A percentile compares a stretch with the other conserved stretches of the same genome.
These are phyloP conservation scores for Rosa rugosa DNA, from an alignment of 306 rosid species.

Conservation along the genomic window DNA sequence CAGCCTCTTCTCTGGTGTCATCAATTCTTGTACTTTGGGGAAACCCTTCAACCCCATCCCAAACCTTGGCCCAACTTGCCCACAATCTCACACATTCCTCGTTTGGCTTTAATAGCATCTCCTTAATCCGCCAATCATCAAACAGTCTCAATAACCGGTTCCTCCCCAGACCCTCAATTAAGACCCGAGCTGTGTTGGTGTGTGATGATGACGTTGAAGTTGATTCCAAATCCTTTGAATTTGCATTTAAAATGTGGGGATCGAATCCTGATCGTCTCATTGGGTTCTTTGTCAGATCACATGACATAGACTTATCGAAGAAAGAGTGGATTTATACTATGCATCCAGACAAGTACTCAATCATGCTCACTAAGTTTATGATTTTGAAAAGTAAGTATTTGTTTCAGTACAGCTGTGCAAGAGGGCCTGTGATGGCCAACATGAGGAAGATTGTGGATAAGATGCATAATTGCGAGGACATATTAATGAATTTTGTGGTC, in stretches of 20 bases:
- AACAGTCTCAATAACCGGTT: conserved; percentile 72
- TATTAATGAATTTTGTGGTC: conserved; percentile 77
- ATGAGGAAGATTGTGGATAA: conserved; percentile 58
- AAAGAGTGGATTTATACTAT: conserved; percentile 81
- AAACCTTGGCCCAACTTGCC: conserved; percentile 38
- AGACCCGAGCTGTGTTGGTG: conserved; percentile 62
- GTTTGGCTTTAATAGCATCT: conserved; percentile 39
- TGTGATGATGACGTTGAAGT: conserved; percentile 87
- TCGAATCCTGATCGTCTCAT: conserved; percentile 46
- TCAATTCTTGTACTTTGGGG: conserved; percentile 86
- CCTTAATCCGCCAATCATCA: conserved; percentile 48
- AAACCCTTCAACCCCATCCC: conserved; percentile 60
- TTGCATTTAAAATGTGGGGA: conserved; percentile 64
- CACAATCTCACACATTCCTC: conserved; percentile 45
- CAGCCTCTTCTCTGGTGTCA: conserved; percentile 60
- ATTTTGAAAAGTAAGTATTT: conserved; percentile 45
- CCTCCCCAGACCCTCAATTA: conserved; percentile 55
- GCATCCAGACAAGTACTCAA: conserved; percentile 77
- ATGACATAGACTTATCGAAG: conserved; percentile 59
- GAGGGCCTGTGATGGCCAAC: conserved; percentile 43
- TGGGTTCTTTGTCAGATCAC: conserved; percentile 80
- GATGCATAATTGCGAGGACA: conserved; percentile 76
- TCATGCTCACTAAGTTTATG: conserved; percentile 82
- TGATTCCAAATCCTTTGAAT: conserved; percentile 53
- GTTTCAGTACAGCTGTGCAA: conserved; percentile 57